Evolutionary conservation across 768 basidiomycete species (phyloP).

Genomic region (Rhodotorula kratochvilovae): DNA sequence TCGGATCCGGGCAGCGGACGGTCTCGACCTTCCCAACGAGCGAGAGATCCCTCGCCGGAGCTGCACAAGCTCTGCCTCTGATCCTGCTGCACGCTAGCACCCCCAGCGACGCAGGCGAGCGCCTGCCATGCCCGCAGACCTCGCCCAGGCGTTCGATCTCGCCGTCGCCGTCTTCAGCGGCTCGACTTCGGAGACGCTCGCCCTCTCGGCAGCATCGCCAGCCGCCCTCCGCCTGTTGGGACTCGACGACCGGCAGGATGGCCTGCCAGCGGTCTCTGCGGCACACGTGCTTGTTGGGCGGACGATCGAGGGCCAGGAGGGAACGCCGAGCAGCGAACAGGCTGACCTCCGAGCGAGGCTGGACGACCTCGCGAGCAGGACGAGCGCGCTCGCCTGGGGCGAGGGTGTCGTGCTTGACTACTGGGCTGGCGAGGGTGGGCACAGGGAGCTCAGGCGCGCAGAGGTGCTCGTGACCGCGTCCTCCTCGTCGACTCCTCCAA

Average conservation of each 20-base stretch:
- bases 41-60: too few species aligned
- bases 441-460: background rate
- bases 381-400: slow-evolving; percentile 1
- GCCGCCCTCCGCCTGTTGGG: background rate
- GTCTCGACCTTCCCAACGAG: too few species aligned
- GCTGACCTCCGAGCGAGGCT: background rate
- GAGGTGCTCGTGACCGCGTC: slow-evolving; percentile 3
- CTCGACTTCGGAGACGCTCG: background rate
- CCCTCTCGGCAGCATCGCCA: background rate
- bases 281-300: background rate
- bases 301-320: background rate
- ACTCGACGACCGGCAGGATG: background rate
- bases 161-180: background rate
- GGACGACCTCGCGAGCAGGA: background rate
- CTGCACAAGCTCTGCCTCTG: too few species aligned
- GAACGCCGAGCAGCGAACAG: too few species aligned
- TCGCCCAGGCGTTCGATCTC: background rate
- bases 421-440: background rate
- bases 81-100: too few species aligned
- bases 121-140: too few species aligned
- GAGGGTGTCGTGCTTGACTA: slow-evolving; percentile 5
- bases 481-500: background rate
- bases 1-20: too few species aligned
- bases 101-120: too few species aligned
- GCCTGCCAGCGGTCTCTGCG: background rate